Conservation (phyloP, 768 basidiomycete genomes). For the Psilocybe subaeruginosa region DNA sequence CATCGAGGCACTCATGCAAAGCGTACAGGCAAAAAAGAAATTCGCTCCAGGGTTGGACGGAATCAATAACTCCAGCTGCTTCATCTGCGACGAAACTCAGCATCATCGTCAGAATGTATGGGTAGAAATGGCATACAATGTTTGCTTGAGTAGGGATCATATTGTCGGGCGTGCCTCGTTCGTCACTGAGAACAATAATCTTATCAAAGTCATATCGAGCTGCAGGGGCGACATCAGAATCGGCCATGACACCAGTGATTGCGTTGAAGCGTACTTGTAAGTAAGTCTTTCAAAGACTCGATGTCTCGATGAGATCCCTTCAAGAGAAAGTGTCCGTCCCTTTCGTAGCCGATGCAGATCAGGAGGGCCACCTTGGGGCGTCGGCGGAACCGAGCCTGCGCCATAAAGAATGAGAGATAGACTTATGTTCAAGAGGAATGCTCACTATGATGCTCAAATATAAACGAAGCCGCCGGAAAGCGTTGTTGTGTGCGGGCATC, state of each 20-base stretch:
- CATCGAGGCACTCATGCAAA: not conserved
- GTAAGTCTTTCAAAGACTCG: not conserved
- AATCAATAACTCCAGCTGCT: constrained; percentile 1
- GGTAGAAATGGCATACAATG: constrained; percentile 4
- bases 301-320: constrained; percentile 11
- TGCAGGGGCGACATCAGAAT: not conserved
- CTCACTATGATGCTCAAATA: not conserved
- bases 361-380: constrained; percentile 13
- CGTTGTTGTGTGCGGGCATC: not conserved
- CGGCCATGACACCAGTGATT: too few relatives aligned
- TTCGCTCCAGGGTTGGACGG: not conserved
- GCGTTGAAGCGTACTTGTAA: constrained; percentile 7
- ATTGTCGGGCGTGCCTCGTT: not conserved
- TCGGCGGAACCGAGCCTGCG: not conserved
- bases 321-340: not conserved
- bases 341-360: constrained; percentile 13
- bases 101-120: not conserved
- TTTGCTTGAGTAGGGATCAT: not conserved
- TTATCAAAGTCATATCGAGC: not conserved
- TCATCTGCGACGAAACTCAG: not conserved
- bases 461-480: not conserved
- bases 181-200: constrained; percentile 5
- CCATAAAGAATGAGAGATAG: not conserved
- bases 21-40: constrained; percentile 14
- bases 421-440: not conserved